Base-by-base conservation (phyloP, 2,329 filamentous ascomycete species). In the Trichoderma koningiopsis region DNA sequence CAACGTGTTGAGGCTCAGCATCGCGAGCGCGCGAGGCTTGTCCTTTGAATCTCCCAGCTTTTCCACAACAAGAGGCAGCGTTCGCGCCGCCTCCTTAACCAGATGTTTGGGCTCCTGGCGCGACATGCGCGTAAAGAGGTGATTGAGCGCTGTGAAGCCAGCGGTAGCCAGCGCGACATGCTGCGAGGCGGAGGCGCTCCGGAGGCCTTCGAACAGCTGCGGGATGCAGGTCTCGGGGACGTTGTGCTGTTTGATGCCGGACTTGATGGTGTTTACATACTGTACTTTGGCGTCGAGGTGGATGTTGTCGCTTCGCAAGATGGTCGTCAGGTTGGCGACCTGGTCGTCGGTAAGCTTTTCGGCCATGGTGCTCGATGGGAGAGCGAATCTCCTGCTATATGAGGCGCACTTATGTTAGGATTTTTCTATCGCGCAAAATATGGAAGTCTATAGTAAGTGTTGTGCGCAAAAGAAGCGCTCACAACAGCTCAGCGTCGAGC, bases 21-120 rank as follows among this genome's bases (percentile, higher is more conserved):
- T 84, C 19, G 94, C 92, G 70, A 94, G 85, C 37, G 85, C 82
- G 75, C 94, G 89, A 74, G 94, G 88, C 79, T 94, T 94, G 77
- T 97, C 94, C 79, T 95, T 95, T 72, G 88, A 88, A 78, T 97
- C 95, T 70, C 93, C 94, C 70, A 98, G 86, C 79, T 93, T 92
- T 69, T 97, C 95, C 68, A 94, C 83, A 66, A 97, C 85, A 57
- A 94, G 79, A 4, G 92, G 88, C 71, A 96, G 86, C 10, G 94
- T 90, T 72, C 88, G 86, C 61, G 87, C 86, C 3, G 90, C 89
- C 78, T 97, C 87, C 72, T 91, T 90, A 70, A 88, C 82, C 70
- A 94, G 83, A 72, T 88, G 85, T 76, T 91, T 91, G 71, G 93
- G 89, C 68, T 96, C 92, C 81, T 97, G 95, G 70, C 95, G 90